These are phyloP conservation scores for Xanthoconium purpureum DNA, from an alignment of 768 basidiomycete genomes.

Conservation along the genomic window DNA sequence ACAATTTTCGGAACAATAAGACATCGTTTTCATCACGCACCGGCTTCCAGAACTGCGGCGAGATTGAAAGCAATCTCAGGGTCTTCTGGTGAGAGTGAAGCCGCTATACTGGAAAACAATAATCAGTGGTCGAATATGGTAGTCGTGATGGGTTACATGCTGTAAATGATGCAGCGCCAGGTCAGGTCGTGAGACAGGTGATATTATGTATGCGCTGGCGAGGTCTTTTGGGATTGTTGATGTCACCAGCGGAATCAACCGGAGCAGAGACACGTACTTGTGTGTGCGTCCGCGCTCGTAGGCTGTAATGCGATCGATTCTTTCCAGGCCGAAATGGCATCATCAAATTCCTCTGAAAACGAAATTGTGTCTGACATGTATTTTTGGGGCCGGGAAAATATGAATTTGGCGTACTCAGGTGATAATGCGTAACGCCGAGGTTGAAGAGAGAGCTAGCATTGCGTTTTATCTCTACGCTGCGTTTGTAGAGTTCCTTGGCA, in stretches of 20 bases:
- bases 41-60: constrained; percentile 86
- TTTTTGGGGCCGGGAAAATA: constrained; percentile 14
- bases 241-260: constrained; percentile 19
- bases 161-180: constrained; percentile 81
- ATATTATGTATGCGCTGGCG: constrained; percentile 87
- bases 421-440: constrained; percentile 85
- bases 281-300: constrained; percentile 82
- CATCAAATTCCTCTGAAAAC: constrained; percentile 80
- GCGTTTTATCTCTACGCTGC: constrained; percentile 77
- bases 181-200: constrained; percentile 75
- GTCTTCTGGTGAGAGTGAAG: constrained; percentile 82
- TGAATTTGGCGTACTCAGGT: constrained; percentile 60
- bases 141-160: constrained; percentile 42
- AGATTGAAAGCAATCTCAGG: constrained; percentile 91
- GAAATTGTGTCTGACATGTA: constrained; percentile 13
- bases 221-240: constrained; percentile 52
- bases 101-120: constrained; percentile 62
- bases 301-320: constrained; percentile 80
- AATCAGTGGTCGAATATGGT: constrained; percentile 32
- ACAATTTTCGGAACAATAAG: constrained; percentile 38
- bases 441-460: constrained; percentile 84
- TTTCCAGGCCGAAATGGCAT: constrained; percentile 84
- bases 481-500: constrained; percentile 72
- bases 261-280: constrained; percentile 52
- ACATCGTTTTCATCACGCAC: constrained; percentile 44